These are phyloP conservation scores for Magnusiomyces suaveolens DNA, from an alignment of 1,139 yeast species.

Conservation along the genomic window DNA sequence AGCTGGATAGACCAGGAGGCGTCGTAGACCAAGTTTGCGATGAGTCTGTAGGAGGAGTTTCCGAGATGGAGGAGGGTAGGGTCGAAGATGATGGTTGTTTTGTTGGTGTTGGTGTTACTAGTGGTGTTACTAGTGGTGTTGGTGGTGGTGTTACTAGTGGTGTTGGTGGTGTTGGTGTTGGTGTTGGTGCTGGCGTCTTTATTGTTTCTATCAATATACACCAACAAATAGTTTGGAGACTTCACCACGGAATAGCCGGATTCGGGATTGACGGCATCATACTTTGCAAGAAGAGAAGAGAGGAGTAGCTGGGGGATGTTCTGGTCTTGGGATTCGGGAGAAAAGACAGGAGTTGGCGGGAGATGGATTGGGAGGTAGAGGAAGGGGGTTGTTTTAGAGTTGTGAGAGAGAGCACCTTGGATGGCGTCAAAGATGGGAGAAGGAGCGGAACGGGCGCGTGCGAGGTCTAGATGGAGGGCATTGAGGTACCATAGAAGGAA, in stretches of 20 bases:
- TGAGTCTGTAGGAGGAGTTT: slow-evolving; percentile 38
- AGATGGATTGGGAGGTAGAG: slow-evolving; percentile 51
- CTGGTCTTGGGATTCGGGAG: slow-evolving; percentile 32
- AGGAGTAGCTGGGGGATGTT: slow-evolving; percentile 49
- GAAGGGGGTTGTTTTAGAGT: slow-evolving; percentile 39
- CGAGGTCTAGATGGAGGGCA: slow-evolving; percentile 36
- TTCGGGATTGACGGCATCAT: slow-evolving; percentile 34
- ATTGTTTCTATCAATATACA: too few relatives aligned
- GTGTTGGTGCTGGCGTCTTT: too few relatives aligned
- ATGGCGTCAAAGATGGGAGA: slow-evolving; percentile 31
- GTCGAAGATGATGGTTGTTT: slow-evolving; percentile 57
- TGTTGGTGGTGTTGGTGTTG: slow-evolving; percentile 9
- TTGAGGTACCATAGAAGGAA: slow-evolving; percentile 55
- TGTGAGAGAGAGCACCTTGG: slow-evolving; percentile 46
- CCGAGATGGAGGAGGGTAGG: too few relatives aligned
- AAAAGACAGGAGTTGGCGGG: slow-evolving; percentile 50
- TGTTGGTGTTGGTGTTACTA: slow-evolving; percentile 37
- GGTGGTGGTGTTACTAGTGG: too few relatives aligned
- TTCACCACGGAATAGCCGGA: too few relatives aligned
- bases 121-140: slow-evolving; percentile 31
- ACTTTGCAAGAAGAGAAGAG: slow-evolving; percentile 40
- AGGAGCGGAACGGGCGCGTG: slow-evolving; percentile 23
- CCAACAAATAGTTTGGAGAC: slow-evolving; percentile 47
- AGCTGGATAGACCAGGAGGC: slow-evolving; percentile 46
- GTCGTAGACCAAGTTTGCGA: slow-evolving; percentile 46